phyloP scores from a whole-genome alignment of 2,329 filamentous ascomycete species.

The Shiraia sp. region DNA sequence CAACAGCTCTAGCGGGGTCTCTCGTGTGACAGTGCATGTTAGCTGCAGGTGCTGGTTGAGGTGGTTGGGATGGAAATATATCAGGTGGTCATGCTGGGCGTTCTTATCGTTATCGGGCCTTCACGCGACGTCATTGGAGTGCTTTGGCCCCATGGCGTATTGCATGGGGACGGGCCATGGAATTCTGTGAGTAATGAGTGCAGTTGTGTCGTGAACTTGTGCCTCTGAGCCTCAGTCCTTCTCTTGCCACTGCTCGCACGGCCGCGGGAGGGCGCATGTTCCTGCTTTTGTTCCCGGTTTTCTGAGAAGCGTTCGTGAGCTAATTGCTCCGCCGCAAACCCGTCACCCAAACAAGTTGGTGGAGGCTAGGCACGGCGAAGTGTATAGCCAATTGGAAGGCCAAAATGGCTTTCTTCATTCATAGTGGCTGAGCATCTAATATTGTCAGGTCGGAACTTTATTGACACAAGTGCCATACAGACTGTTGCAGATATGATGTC shows the following conservation, averaged over 20 bases:
- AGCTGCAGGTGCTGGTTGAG: slow-evolving; percentile 30
- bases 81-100: slow-evolving; percentile 8
- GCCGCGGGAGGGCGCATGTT: slow-evolving; percentile 17
- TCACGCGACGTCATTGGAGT: slow-evolving; percentile 26
- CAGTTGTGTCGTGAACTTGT: neutral
- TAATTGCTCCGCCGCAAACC: slow-evolving; percentile 12
- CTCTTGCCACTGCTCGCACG: slow-evolving; percentile 14
- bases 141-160: slow-evolving; percentile 8
- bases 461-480: slow-evolving; percentile 1
- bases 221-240: slow-evolving; percentile 14
- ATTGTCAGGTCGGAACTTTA: neutral
- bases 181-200: slow-evolving; percentile 9
- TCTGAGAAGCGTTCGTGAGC: slow-evolving; percentile 8
- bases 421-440: slow-evolving; percentile 15
- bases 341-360: slow-evolving; percentile 3
- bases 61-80: slow-evolving; percentile 20
- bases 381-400: slow-evolving; percentile 10
- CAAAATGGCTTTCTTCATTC: slow-evolving; percentile 1
- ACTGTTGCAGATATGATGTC: slow-evolving; percentile 7
- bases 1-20: slow-evolving; percentile 22
- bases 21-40: slow-evolving; percentile 27
- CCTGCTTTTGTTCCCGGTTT: slow-evolving; percentile 12
- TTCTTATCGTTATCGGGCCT: slow-evolving; percentile 29
- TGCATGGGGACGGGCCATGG: slow-evolving; percentile 4
- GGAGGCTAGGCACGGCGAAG: slow-evolving; percentile 4